A percentile compares a stretch with the other conserved stretches of the same genome.
Conservation (phyloP, 2,329 filamentous ascomycete species). For the Xylaria hypoxylon region DNA sequence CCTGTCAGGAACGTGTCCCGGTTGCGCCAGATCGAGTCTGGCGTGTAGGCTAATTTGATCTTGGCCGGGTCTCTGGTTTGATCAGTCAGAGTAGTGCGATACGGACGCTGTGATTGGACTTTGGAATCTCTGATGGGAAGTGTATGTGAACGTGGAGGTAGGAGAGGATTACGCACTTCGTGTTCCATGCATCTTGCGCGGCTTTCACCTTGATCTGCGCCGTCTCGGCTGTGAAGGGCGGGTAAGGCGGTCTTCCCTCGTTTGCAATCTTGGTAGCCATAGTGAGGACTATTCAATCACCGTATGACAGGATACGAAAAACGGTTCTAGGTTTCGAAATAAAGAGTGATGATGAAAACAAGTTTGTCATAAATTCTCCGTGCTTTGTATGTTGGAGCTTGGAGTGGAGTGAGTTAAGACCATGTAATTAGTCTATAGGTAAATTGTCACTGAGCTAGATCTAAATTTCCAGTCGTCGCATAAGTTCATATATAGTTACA, state of each 20-base stretch:
- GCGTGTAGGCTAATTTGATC: conserved; percentile 79
- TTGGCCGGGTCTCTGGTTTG: conserved; percentile 68
- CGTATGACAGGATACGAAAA: not conserved
- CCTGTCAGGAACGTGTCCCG: conserved; percentile 76
- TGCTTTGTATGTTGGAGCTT: conserved; percentile 1
- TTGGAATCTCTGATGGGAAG: not conserved
- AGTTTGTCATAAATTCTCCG: not conserved
- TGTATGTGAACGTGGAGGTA: not conserved
- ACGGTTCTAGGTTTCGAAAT: not conserved
- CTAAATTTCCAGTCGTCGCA: not conserved
- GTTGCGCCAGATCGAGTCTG: conserved; percentile 84
- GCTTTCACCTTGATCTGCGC: conserved; percentile 83
- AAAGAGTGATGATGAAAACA: not conserved
- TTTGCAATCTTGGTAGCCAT: conserved; percentile 42
- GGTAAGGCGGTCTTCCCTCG: conserved; percentile 60
- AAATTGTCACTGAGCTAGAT: not conserved
- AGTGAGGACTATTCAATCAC: not conserved
- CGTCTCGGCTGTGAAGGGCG: conserved; percentile 79
- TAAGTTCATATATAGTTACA: not conserved
- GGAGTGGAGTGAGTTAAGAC: not conserved
- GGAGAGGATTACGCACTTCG: conserved; percentile 61
- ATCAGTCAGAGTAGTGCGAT: not conserved
- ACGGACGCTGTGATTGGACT: not conserved
- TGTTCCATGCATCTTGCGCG: conserved; percentile 87
- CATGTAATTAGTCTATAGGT: not conserved